Conservation (phyloP, 352 stramenopile genomes). For the Phytopythium montanum region DNA sequence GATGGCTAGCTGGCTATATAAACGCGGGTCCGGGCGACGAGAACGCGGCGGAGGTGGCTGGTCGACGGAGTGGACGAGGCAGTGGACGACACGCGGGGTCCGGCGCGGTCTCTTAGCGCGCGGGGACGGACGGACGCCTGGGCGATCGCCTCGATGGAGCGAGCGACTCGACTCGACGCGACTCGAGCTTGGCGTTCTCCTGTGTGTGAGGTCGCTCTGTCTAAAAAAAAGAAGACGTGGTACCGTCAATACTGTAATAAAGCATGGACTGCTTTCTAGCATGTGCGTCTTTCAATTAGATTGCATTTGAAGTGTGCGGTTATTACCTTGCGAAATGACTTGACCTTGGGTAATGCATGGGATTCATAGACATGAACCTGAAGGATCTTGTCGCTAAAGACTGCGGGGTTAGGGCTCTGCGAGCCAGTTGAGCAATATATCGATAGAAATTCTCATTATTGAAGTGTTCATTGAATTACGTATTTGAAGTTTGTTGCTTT, state of each 20-base stretch:
- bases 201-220: background rate
- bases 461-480: no score
- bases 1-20: constrained; percentile 6
- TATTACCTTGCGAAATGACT: background rate
- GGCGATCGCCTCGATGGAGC: no score
- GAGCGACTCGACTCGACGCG: no score
- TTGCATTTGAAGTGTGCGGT: background rate
- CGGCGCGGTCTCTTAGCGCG: background rate
- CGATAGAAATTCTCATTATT: no score
- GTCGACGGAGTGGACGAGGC: background rate
- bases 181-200: background rate
- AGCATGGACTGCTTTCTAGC: background rate
- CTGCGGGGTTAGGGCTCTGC: constrained; percentile 18
- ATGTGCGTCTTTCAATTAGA: background rate
- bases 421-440: constrained; percentile 48
- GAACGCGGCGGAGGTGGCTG: background rate
- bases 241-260: background rate
- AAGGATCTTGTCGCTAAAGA: background rate
- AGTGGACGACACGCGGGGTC: background rate
- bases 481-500: no score
- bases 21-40: background rate
- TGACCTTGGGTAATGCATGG: background rate
- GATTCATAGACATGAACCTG: background rate
- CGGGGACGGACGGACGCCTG: no score
- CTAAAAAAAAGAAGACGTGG: constrained; percentile 3